These are phyloP conservation scores for Botrytis byssoidea DNA, from an alignment of 2,329 filamentous ascomycete species.

Conservation along the genomic window DNA sequence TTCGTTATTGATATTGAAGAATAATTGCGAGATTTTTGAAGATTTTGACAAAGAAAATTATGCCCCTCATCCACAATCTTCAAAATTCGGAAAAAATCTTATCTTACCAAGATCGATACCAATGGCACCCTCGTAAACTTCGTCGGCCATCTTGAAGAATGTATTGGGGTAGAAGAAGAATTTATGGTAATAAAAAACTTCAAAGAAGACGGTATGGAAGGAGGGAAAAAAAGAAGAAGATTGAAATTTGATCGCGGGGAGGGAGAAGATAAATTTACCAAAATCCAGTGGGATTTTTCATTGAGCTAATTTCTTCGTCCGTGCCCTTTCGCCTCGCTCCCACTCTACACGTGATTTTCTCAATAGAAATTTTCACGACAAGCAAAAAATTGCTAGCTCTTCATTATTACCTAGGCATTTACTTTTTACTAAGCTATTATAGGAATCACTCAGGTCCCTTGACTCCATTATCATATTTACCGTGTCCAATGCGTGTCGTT, in stretches of 20 bases:
- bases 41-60: conserved; percentile 1
- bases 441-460: background rate
- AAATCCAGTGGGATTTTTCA: conserved; percentile 17
- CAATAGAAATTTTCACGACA: background rate
- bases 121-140: conserved; percentile 99
- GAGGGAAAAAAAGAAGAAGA: conserved; percentile 17
- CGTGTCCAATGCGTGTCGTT: background rate
- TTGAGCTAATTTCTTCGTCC: conserved; percentile 12
- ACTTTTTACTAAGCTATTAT: background rate
- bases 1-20: background rate
- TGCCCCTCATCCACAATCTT: conserved; percentile 16
- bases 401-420: background rate
- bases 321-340: conserved; percentile 15
- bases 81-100: background rate
- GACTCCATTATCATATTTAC: background rate
- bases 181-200: conserved; percentile 24
- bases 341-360: background rate
- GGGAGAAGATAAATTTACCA: conserved; percentile 16
- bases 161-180: conserved; percentile 26
- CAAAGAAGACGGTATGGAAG: conserved; percentile 21
- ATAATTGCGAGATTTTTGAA: background rate
- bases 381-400: conserved; percentile 1
- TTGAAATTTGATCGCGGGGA: conserved; percentile 23
- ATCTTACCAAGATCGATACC: conserved; percentile 96
- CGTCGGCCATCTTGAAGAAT: conserved; percentile 77